Evolutionary conservation across 202 grass and related monocot species (phyloP), one percentile per base, ranked within the genome.

Genomic region (Bolboschoenoplectus hybrid): DNA sequence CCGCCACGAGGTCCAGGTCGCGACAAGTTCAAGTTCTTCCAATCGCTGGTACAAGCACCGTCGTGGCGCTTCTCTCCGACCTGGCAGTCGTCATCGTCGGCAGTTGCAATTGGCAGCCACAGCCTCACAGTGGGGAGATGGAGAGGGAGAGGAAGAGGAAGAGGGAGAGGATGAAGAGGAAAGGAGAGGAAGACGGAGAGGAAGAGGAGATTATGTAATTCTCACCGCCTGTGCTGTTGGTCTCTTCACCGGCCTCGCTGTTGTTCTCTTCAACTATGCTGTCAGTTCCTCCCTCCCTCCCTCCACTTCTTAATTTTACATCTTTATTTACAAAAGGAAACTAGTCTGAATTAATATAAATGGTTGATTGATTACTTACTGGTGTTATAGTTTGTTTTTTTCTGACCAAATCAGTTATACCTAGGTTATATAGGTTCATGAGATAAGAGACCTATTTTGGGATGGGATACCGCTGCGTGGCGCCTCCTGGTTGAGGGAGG

Each of bases 401-500:
- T 68, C 65, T 68, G 12, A 68, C 65, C 47, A 63, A 44, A 87
- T 49, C 56, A 39, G 75, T 51, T 72, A 34, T 44, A 64, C 53
- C 86, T 50, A 57, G 3, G 13, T 56, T 82, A 20, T 74, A 50
- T 49, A 98, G 96, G 91, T 98, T 74, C 91, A 92, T 90, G 93
- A 94, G 89, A 92, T 98, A 85, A 85, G 89, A 83, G 90, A 98
- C 60, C 20, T 98, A 19, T 91, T 92, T 86, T 98, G 96, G 96
- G 91, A 91, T 81, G 89, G 91, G 40, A 89, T 95, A 88, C 93
- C 91, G 3, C 71, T 85, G 39, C 87, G 86, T 76, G 93, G 96
- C 0, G 88, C 96, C 78, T 90, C 91, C 56, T 98, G 93, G 93
- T 84, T 98, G 58, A 87, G 96, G 86, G 93, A 98, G 65, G 87